Base-by-base conservation (phyloP, 78 protist genomes). In the Emiliania huxleyi region DNA sequence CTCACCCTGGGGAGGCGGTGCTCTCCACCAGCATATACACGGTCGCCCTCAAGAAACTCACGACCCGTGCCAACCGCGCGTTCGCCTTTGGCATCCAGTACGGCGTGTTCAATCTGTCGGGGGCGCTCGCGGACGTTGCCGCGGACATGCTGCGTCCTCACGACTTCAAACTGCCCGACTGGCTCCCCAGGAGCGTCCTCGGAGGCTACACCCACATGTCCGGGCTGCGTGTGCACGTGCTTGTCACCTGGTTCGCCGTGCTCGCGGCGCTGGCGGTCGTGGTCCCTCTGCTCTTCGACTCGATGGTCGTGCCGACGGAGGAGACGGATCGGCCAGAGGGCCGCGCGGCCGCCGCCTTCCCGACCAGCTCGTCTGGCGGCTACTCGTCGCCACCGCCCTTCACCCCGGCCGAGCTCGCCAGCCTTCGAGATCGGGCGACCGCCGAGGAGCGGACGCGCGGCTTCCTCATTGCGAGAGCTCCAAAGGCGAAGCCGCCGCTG, bases 1-100 rank as follows among this genome's bases (percentile, higher is more conserved):
- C 69, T 4, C 89, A 19, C 89, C 89, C 40, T 44, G 89, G 89
- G 62, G 89, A 83, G 56, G 89, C 89, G 42, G n/a, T 83, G 15
- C 89, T 83, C 23, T 45, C 62, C 25, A 46, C 55, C n/a, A 62
- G 89, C 21, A 44, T 83, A 12, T 83, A 83, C 89, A 83, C 48
- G 38, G 89, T 83, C 40, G 89, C 89, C 62, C 89, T 83, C 62
- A 83, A 83, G 89, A 43, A 45, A 62, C 89, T 83, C 21, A 83
- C 89, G 69, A 44, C 56, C 23, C 62, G 37, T 12, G 0, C 25
- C 29, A 83, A 35, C 25, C 56, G 89, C 48, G 62, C 44, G 40
- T 22, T 83, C 25, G 89, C 89, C 21, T 83, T 83, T 12, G 89
- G 43, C 43, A 21, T 83, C 43, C 89, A 83, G 89, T 83, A 83